Percentiles rank a stretch among this genome's conserved stretches.
Evolutionary conservation across 176 grass and related monocot genomes (phyloP).

Genomic region (Bolboschoenus planiculmis): DNA sequence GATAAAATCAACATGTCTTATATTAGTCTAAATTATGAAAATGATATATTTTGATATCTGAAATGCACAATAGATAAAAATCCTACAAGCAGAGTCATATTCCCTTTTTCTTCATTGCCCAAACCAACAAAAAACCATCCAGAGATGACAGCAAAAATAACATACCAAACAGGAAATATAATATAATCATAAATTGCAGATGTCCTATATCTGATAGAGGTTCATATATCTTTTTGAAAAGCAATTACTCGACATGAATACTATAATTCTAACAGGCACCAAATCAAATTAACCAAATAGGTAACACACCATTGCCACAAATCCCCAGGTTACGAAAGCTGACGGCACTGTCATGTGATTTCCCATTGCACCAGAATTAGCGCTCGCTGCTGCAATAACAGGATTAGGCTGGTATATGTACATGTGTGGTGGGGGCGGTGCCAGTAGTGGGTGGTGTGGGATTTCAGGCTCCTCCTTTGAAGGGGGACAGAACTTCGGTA

Average conservation of each 20-base stretch:
- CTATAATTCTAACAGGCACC: background rate
- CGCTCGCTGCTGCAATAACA: background rate
- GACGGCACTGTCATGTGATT: background rate
- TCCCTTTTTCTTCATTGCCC: background rate
- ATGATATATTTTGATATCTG: no score
- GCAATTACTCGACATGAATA: background rate
- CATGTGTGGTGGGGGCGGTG: background rate
- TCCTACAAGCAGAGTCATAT: no score
- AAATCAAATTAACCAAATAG: constrained; percentile 1
- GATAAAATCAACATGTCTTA: no score
- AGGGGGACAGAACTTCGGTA: constrained; percentile 3
- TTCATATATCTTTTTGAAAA: background rate
- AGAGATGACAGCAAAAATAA: background rate
- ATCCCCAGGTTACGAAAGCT: background rate
- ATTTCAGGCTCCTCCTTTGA: constrained; percentile 8
- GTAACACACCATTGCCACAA: background rate
- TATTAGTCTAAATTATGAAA: no score
- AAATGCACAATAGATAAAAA: no score
- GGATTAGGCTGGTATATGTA: constrained; percentile 12
- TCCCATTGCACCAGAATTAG: background rate
- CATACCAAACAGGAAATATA: background rate
- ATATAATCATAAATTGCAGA: background rate
- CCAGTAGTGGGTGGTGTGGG: background rate
- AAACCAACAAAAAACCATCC: background rate
- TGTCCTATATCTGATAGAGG: background rate